Conservation (phyloP, 2,329 filamentous ascomycete species). For the Diaporthe sp. region DNA sequence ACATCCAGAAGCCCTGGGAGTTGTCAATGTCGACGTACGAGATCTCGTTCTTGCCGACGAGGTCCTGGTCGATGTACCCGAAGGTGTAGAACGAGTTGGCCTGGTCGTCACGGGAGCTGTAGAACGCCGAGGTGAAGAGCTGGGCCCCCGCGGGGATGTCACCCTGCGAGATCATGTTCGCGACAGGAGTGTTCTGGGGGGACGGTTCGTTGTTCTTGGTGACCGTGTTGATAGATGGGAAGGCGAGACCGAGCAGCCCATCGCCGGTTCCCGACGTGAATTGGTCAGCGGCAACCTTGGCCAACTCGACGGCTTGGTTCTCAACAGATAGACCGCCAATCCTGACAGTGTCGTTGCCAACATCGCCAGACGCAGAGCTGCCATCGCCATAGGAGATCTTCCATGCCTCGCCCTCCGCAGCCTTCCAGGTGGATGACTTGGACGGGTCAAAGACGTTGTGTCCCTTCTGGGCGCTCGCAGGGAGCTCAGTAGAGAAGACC, state of each 20-base stretch:
- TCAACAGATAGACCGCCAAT: conserved; percentile 71
- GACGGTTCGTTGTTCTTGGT: conserved; percentile 50
- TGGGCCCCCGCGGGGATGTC: conserved; percentile 59
- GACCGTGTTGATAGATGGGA: conserved; percentile 72
- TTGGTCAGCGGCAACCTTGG: conserved; percentile 65
- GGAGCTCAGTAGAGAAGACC: conserved; percentile 66
- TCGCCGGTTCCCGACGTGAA: conserved; percentile 69
- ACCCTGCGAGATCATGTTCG: conserved; percentile 71
- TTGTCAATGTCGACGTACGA: conserved; percentile 72
- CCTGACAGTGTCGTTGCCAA: conserved; percentile 71
- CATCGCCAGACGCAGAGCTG: conserved; percentile 72
- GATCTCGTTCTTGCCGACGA: conserved; percentile 65
- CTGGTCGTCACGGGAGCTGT: conserved; percentile 62
- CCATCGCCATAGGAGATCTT: conserved; percentile 75
- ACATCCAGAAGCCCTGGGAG: conserved; percentile 75
- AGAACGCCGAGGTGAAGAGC: conserved; percentile 74
- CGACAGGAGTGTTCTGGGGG: conserved; percentile 70
- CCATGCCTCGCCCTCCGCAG: conserved; percentile 63
- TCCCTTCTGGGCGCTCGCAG: conserved; percentile 47
- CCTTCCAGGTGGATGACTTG: conserved; percentile 70
- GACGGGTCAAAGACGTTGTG: conserved; percentile 69
- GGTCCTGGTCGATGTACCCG: conserved; percentile 75
- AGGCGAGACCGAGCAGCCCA: conserved; percentile 75
- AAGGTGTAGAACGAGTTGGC: conserved; percentile 76
- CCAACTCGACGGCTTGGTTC: conserved; percentile 73